A percentile compares a stretch with the other conserved stretches of the same genome.
Evolutionary conservation across 2,329 filamentous ascomycete genomes (phyloP).

Genomic region (Ustulina deusta): DNA sequence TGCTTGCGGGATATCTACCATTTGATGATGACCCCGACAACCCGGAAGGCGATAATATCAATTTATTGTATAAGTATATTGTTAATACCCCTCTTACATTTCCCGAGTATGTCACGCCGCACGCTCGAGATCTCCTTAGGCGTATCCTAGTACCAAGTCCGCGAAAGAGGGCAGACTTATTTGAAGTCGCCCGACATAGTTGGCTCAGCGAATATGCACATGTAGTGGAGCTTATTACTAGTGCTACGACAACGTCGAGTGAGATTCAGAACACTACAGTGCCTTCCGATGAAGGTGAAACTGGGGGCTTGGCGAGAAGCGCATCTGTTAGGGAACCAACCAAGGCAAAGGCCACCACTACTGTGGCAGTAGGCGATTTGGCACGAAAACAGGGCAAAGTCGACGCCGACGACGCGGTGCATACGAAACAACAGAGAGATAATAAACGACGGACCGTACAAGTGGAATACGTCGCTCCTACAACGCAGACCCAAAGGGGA

Average conservation of each 20-base stretch:
- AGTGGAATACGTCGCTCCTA: slow-evolving; percentile 95
- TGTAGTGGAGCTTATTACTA: slow-evolving; percentile 96
- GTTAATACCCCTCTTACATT: slow-evolving; percentile 97
- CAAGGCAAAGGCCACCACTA: slow-evolving; percentile 70
- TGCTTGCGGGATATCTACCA: slow-evolving; percentile 96
- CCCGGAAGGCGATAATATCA: slow-evolving; percentile 98
- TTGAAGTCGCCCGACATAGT: slow-evolving; percentile 96
- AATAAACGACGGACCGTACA: slow-evolving; percentile 95
- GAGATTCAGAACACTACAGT: slow-evolving; percentile 87
- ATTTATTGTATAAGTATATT: slow-evolving; percentile 98
- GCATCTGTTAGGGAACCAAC: slow-evolving; percentile 90
- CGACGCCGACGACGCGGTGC: slow-evolving; percentile 69
- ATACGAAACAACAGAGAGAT: slow-evolving; percentile 78
- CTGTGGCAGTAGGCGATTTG: slow-evolving; percentile 69
- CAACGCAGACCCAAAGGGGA: slow-evolving; percentile 84
- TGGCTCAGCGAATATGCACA: slow-evolving; percentile 98
- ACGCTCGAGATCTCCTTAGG: slow-evolving; percentile 90
- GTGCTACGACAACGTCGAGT: slow-evolving; percentile 86
- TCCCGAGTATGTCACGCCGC: slow-evolving; percentile 97
- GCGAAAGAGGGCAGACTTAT: slow-evolving; percentile 92
- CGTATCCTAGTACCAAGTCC: slow-evolving; percentile 96
- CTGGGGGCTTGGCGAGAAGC: slow-evolving; percentile 79
- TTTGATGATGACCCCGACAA: slow-evolving; percentile 99
- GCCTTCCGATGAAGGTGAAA: slow-evolving; percentile 67
- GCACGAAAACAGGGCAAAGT: slow-evolving; percentile 80